Percentiles rank a stretch among this genome's conserved stretches.
Conservation (phyloP, 495 filamentous ascomycete genomes). For the Talaromyces proteolyticus region DNA sequence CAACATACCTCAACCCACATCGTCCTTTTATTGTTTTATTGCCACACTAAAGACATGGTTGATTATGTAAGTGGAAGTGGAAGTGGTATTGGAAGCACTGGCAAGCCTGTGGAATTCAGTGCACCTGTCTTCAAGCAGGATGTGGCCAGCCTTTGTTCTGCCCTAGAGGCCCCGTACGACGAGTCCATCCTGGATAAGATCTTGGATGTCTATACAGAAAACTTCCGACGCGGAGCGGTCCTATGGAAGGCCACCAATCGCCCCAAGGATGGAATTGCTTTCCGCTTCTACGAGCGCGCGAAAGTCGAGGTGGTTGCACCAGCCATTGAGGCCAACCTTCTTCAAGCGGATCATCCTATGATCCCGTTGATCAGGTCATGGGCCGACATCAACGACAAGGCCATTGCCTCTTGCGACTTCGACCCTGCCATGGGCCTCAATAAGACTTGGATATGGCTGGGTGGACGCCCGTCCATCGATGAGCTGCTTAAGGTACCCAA, state of each 20-base stretch:
- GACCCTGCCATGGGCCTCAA: slow-evolving; percentile 9
- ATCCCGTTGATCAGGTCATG: slow-evolving; percentile 4
- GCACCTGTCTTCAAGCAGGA: neutral
- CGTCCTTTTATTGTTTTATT: no score
- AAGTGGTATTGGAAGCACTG: no score
- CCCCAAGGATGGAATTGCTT: slow-evolving; percentile 9
- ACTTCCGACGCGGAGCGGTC: slow-evolving; percentile 9
- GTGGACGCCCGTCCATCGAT: slow-evolving; percentile 7
- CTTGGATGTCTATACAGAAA: slow-evolving; percentile 5
- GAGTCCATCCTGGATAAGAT: neutral
- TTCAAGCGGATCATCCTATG: slow-evolving; percentile 1
- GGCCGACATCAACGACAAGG: neutral
- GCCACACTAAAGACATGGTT: no score
- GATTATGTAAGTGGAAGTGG: no score
- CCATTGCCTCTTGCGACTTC: slow-evolving; percentile 11
- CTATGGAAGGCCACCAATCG: slow-evolving; percentile 10
- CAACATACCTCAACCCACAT: no score
- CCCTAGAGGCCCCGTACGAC: neutral
- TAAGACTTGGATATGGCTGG: slow-evolving; percentile 12
- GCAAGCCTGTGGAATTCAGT: neutral
- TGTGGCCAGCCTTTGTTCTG: neutral
- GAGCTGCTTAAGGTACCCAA: slow-evolving; percentile 3
- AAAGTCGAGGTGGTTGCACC: slow-evolving; percentile 4
- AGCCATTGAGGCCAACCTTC: neutral
- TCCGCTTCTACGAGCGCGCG: slow-evolving; percentile 11